Conservation (phyloP, 2,329 filamentous ascomycete species). For the Gaeumannomyces tritici region DNA sequence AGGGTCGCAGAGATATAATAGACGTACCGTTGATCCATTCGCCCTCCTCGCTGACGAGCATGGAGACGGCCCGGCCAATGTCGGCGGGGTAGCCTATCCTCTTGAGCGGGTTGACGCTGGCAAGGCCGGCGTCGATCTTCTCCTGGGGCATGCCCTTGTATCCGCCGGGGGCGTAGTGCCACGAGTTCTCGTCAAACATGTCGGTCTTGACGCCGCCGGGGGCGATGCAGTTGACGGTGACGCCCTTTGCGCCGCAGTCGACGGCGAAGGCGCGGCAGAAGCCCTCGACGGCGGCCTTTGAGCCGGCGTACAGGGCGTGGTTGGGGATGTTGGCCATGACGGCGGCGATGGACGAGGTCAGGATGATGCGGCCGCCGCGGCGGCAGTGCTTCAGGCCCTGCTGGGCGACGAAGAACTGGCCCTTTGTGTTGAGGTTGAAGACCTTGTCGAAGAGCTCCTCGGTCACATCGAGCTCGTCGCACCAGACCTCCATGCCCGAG, state of each 20-base stretch:
- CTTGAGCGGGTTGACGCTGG: conserved; percentile 47
- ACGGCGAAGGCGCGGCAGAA: conserved; percentile 64
- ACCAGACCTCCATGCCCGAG: conserved; percentile 63
- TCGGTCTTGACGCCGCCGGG: conserved; percentile 67
- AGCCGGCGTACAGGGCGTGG: conserved; percentile 62
- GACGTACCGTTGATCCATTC: conserved; percentile 56
- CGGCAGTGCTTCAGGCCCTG: conserved; percentile 63
- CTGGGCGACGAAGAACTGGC: conserved; percentile 71
- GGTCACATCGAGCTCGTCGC: conserved; percentile 58
- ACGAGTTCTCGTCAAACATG: conserved; percentile 65
- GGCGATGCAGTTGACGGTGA: conserved; percentile 65
- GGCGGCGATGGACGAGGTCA: conserved; percentile 62
- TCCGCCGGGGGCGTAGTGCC: conserved; percentile 53
- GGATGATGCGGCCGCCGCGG: conserved; percentile 59
- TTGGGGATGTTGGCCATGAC: conserved; percentile 57
- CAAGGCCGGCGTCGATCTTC: conserved; percentile 44
- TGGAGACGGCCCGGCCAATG: conserved; percentile 47
- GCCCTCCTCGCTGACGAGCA: conserved; percentile 45
- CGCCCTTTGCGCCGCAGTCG: conserved; percentile 57
- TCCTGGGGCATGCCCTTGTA: conserved; percentile 39
- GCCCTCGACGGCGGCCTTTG: conserved; percentile 64
- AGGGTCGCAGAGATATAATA: not conserved
- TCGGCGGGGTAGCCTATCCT: conserved; percentile 48
- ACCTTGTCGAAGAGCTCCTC: conserved; percentile 64
- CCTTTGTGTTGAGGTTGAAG: conserved; percentile 61